Evolutionary conservation across 192 early-diverging fungal species (phyloP).

Genomic region (Haplosporangium gracile): DNA sequence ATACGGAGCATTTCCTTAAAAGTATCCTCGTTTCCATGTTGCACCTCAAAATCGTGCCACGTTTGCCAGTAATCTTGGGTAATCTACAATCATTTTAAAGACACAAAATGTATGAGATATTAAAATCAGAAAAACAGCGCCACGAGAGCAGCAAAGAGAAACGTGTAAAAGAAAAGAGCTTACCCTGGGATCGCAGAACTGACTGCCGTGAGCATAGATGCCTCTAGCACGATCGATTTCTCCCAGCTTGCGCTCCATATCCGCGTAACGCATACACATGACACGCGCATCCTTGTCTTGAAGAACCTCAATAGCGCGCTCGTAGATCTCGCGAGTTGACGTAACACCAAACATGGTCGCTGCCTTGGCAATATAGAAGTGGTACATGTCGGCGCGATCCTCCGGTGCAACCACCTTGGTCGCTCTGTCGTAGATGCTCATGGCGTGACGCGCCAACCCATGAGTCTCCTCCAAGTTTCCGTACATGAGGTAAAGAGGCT

Average conservation of each 20-base stretch:
- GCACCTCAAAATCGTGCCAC: conserved; percentile 98
- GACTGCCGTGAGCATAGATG: conserved; percentile 87
- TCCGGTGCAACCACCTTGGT: conserved; percentile 82
- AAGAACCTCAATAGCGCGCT: conserved; percentile 89
- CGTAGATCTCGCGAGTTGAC: conserved; percentile 91
- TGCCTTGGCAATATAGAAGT: conserved; percentile 92
- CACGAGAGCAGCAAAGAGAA: not conserved
- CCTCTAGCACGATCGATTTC: conserved; percentile 96
- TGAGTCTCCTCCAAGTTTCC: conserved; percentile 93
- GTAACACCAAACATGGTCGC: conserved; percentile 89
- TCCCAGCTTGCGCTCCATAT: conserved; percentile 89
- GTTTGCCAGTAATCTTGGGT: conserved; percentile 83
- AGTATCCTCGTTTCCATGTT: conserved; percentile 97
- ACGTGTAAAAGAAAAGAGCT: conserved; percentile 14
- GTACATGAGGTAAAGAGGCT: conserved; percentile 89
- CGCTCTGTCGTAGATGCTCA: conserved; percentile 95
- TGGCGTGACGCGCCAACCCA: conserved; percentile 91
- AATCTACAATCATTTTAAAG: conserved; percentile 29
- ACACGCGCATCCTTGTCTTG: conserved; percentile 84
- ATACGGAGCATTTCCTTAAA: conserved; percentile 98
- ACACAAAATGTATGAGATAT: not conserved
- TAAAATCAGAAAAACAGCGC: conserved; percentile 4
- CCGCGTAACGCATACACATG: conserved; percentile 86
- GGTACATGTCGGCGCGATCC: conserved; percentile 86
- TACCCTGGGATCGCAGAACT: conserved; percentile 89